Percentiles rank a stretch among this genome's conserved stretches.
phyloP scores from a whole-genome alignment of 1,284 basidiomycete genomes.

The Ceratorhiza oryzae-sativae region DNA sequence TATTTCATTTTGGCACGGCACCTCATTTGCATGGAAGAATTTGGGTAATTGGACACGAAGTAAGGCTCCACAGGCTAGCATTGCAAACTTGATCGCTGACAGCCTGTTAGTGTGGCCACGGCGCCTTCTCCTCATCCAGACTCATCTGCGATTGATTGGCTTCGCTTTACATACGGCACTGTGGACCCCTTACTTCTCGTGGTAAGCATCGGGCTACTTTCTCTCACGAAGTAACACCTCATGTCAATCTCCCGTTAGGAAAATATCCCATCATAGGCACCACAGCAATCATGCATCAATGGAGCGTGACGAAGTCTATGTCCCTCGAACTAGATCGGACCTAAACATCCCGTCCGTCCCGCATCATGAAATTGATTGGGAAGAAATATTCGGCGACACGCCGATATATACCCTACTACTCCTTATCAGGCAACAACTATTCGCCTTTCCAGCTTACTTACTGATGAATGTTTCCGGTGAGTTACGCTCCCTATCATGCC shows the following conservation, averaged over 20 bases:
- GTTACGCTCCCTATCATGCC: slow-evolving; percentile 48
- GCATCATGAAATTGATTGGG: slow-evolving; percentile 37
- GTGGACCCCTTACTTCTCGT: slow-evolving; percentile 55
- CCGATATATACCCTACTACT: slow-evolving; percentile 39
- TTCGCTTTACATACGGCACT: slow-evolving; percentile 49
- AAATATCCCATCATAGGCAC: slow-evolving; percentile 54
- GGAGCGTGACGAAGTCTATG: slow-evolving; percentile 63
- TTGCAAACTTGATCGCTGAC: not conserved
- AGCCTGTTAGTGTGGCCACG: slow-evolving; percentile 28
- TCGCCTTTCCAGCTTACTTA: slow-evolving; percentile 48
- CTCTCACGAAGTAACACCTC: not conserved
- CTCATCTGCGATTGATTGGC: slow-evolving; percentile 36
- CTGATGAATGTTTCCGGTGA: slow-evolving; percentile 71
- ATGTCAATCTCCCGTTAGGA: slow-evolving; percentile 42
- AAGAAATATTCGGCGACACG: slow-evolving; percentile 39
- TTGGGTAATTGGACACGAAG: slow-evolving; percentile 70
- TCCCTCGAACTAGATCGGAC: slow-evolving; percentile 36
- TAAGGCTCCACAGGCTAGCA: slow-evolving; percentile 51
- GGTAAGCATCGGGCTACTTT: slow-evolving; percentile 36
- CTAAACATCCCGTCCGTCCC: slow-evolving; percentile 14
- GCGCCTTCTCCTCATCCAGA: slow-evolving; percentile 44
- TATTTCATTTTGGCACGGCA: not conserved
- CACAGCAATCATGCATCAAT: slow-evolving; percentile 61
- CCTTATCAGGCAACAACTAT: slow-evolving; percentile 43
- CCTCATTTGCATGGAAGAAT: slow-evolving; percentile 54